Evolutionary conservation across 116 monocot species (phyloP), one percentile per base, ranked within the genome.

Genomic region (Thalassia testudinum): DNA sequence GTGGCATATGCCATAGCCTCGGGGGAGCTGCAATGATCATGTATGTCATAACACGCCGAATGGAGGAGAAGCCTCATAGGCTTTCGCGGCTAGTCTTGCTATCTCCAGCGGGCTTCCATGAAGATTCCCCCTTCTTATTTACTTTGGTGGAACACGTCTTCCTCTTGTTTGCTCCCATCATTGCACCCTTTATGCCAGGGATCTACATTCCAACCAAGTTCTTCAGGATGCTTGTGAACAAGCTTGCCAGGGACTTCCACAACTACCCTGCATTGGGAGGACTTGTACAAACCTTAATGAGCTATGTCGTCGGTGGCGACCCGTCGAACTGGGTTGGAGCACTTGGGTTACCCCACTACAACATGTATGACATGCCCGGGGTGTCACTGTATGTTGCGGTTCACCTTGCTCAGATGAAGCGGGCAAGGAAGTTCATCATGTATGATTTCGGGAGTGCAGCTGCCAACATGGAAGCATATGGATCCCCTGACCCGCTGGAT

Each of bases 361-460:
- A 97, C 67, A 78, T 97, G 81, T 79, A 89, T 49, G 85, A 97
- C 54, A 97, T 97, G 95, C 95, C 95, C 24, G 95, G 95, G 1
- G 76, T 97, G 14, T 88, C 95, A 17, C 45, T 97, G 17, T 75
- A 70, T 45, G 95, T 97, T 12, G 85, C 74, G 1, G 43, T 97
- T 51, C 95, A 97, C 64, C 72, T 97, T 12, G 89, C 95, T 1
- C 95, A 97, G 62, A 81, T 97, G 56, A 97, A 89, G 52, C 72
- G 77, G 24, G 27, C 84, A 1, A 70, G 59, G 43, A 88, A 61
- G 68, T 97, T 97, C 50, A 70, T 70, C 40, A 89, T 97, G 95
- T 97, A 79, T 56, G 95, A 97, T 58, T 97, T 70, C 53, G 95
- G 95, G 44, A 89, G 74, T 42, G 58, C 66, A 23, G 72, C 74